Evolutionary conservation across 2,329 filamentous ascomycete species (phyloP), one percentile per base, ranked within the genome.

Genomic region (Neofusicoccum parvum): DNA sequence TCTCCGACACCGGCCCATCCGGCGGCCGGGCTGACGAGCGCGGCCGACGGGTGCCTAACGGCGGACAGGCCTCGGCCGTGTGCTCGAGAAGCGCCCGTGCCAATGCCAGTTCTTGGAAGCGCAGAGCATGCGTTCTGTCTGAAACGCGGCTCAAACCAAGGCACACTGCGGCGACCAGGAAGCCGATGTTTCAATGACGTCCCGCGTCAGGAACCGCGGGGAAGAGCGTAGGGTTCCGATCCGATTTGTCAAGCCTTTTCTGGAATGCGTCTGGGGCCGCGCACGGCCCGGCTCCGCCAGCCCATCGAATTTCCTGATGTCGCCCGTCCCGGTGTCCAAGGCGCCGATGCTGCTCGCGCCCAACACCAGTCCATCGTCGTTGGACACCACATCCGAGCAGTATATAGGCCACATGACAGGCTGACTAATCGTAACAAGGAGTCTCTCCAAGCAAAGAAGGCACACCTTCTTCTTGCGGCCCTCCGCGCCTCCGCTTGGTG

Each of bases 401-500:
- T 23, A 37, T 53, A 53, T n/a, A 37, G 2, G 11, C 36, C 36
- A 17, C 27, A 5, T 7, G 0, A 7, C 5, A 32, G 27, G 27
- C 5, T 32, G 27, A 7, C 27, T 32, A 32, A 32, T 32, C 27
- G 1, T 32, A 45, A 46, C 17, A 20, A 5, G 12, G 17, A 32
- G 14, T n/a, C 12, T 6, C 5, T 36, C 43, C 43, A 48, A 39
- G 48, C 58, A 37, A 62, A 41, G 34, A 39, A 15, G 48, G 58
- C 39, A 2, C 32, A 62, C 46, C 58, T 36, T 27, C 27, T 41
- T 39, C 6, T 23, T 23, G 23, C 23, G 23, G 23, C 23, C 23
- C 6, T 15, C 37, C 11, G 12, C 41, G 9, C 17, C 50, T 56
- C 58, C 65, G 41, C 50, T 60, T 68, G 67, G 67, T 69, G 67